Evolutionary conservation across 345 rosid genomes (phyloP), one percentile per base, ranked within the genome.

Genomic region (Eucalyptus curtisii): DNA sequence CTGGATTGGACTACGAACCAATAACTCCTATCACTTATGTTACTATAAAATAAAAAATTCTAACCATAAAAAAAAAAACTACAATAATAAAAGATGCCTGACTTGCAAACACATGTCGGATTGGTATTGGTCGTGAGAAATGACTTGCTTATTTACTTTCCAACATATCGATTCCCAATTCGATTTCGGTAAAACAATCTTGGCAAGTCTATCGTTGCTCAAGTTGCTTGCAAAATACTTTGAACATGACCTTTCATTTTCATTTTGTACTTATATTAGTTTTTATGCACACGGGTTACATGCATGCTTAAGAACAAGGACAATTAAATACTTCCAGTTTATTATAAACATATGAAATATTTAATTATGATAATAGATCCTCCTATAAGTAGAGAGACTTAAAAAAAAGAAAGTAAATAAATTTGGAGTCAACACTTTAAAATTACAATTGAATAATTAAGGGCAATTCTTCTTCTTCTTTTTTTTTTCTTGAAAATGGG

Each of bases 21-120:
- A 52, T 52, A 52, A 19, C 0, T 4, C 2, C 57, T 52, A 19
- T 52, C 2, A 52, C 10, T 19, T 52, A 52, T 52, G 57, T 52
- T 7, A 19, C 1, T 55, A 55, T 24, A 10, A 55, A 9, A 55
- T 24, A 22, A 22, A 55, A 55, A 10, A 8, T 24, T 24, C 61
- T 55, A 25, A 55, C 6, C 0, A 25, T 42, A 42, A 42, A 4
- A 40, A 59, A 59, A 12, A 59, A 59, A 1, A 5, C 14, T 3
- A 12, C 4, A 5, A 3, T 8, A 59, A 59, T 5, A 5, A 59
- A 59, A 6, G 30, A 27, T 0, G 0, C 31, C 13, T 13, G 8
- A 30, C 68, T 61, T 0, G 0, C 2, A 1, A 27, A 61, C 31
- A 61, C 33, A 4, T 61, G 33, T 27, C 0, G 7, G 68, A 61